Evolutionary conservation across 1,284 basidiomycete genomes (phyloP).

Genomic region (Trichosporon sp.): DNA sequence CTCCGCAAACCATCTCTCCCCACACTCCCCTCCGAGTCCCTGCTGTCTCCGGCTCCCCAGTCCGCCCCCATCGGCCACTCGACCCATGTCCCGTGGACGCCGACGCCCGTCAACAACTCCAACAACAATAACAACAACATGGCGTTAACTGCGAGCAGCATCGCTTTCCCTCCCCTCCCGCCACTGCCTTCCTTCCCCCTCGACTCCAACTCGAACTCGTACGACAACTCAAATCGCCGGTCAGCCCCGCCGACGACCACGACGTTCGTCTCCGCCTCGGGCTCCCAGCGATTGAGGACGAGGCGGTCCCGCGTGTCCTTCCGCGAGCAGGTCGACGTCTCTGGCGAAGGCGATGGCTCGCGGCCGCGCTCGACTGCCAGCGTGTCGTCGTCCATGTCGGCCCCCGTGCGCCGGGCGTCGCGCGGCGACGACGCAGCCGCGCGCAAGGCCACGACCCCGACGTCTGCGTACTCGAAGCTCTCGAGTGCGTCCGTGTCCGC

Average conservation of each 20-base stretch:
- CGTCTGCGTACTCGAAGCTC: neutral
- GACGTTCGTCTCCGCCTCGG: neutral
- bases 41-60: neutral
- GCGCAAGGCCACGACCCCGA: slow-evolving; percentile 4
- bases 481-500: neutral
- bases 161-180: slow-evolving; percentile 19
- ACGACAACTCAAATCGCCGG: slow-evolving; percentile 3
- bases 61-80: neutral
- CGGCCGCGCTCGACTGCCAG: slow-evolving; percentile 3
- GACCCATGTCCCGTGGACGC: neutral
- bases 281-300: neutral
- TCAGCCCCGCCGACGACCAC: slow-evolving; percentile 13
- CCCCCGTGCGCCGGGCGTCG: neutral
- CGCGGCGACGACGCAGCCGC: slow-evolving; percentile 10
- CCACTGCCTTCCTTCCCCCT: slow-evolving; percentile 13
- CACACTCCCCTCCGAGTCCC: neutral
- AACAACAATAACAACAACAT: neutral
- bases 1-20: slow-evolving; percentile 19
- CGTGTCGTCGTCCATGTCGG: neutral
- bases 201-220: neutral
- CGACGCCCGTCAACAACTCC: neutral
- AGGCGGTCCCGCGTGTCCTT: slow-evolving; percentile 20
- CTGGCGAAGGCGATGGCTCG: neutral
- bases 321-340: slow-evolving; percentile 18
- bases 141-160: neutral